Base-by-base conservation (phyloP, 305 asterid species). In the Fraxinus baroniana region DNA sequence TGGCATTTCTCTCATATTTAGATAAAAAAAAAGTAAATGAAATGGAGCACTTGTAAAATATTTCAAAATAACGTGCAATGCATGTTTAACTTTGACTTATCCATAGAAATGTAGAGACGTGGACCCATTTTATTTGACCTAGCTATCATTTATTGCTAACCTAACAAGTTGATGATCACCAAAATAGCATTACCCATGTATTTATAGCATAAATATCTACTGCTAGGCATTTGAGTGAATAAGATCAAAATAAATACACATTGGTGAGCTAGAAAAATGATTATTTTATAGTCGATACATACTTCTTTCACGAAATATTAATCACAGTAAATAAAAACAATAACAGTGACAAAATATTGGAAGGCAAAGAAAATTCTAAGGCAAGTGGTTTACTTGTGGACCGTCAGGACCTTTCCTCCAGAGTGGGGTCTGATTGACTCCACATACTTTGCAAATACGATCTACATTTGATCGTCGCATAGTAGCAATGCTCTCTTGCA, bases 401-500 rank as follows among this genome's bases (percentile, higher is more conserved):
- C 90, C 91, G 2, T 76, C 76, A 0, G 91, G 93, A 13, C 93
- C 89, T 81, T 82, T 90, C 55, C 93, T 86, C 91, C 91, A 88
- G 0, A 90, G 78, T 32, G 91, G 91, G 49, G 91, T 87, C 0
- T 24, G 3, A 0, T 15, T 30, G 0, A 18, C 64, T 17, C 89
- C 86, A 57, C 93, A 90, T 3, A 24, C 0, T 8, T 22, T 1
- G 18, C 77, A 83, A 89, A 86, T 1, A 18, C 26, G 17, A 22
- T 2, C 15, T 20, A 7, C 12, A 33, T 28, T 83, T 9, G 39
- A 60, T 64, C 7, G 17, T 10, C 74, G 78, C n/a, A 4, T 66
- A 15, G 85, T 82, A 3, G 4, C n/a, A 41, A 9, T 64, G 4
- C 9, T 64, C 13, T 3, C 72, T 7, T 24, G 72, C 32, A 62